A percentile compares a stretch with the other conserved stretches of the same genome.
Conservation (phyloP, 768 basidiomycete species). For the Boletales sp. region DNA sequence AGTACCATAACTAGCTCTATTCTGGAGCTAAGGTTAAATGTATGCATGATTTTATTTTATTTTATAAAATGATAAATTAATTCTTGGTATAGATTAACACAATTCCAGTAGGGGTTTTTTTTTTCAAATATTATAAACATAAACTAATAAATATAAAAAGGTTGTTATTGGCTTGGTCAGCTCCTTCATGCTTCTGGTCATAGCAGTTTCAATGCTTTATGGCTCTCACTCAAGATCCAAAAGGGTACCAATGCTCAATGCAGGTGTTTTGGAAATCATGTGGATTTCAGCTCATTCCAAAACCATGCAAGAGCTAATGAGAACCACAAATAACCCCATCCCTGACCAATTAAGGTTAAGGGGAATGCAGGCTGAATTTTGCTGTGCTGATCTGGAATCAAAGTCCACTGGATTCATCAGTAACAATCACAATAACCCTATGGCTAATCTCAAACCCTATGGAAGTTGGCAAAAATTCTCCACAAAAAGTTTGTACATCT, state of each 20-base stretch:
- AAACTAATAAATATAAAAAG: not conserved
- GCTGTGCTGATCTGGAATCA: not conserved
- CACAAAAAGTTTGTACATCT: too few relatives aligned
- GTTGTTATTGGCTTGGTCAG: not conserved
- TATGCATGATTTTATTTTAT: not conserved
- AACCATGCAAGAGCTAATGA: not conserved
- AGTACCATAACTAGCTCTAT: not conserved
- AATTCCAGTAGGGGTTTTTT: not conserved
- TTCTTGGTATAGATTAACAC: not conserved
- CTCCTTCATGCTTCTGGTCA: not conserved
- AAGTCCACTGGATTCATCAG: not conserved
- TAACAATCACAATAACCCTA: not conserved
- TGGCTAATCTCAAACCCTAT: not conserved
- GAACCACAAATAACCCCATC: not conserved
- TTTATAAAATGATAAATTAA: not conserved
- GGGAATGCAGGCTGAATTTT: not conserved
- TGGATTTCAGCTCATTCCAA: slow-evolving; percentile 1
- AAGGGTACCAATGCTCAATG: too few relatives aligned
- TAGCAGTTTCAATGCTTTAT: not conserved
- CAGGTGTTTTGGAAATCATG: not conserved
- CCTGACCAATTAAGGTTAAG: not conserved
- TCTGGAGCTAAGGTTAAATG: not conserved
- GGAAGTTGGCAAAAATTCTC: too few relatives aligned
- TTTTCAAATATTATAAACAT: not conserved
- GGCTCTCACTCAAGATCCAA: not conserved